Percentiles rank a stretch among this genome's conserved stretches.
Conservation (phyloP, 441 rosid genomes). For the California macrophylla region DNA sequence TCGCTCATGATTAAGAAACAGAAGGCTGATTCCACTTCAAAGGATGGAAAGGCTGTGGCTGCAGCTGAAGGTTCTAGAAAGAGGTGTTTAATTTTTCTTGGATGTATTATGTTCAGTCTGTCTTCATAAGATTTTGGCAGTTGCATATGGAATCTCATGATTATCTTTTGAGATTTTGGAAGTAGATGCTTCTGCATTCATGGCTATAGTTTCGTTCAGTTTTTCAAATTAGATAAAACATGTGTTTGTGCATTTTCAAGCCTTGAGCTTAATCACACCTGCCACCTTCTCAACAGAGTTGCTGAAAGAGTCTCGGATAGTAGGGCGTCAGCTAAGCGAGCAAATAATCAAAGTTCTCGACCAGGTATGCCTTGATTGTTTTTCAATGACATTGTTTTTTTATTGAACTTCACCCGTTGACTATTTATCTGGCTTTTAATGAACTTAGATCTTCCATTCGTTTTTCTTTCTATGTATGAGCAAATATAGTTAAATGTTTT, state of each 20-base stretch:
- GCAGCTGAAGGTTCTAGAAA: slow-evolving; percentile 60
- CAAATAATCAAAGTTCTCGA: slow-evolving; percentile 39
- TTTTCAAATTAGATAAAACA: background rate
- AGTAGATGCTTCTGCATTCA: background rate
- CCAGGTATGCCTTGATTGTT: slow-evolving; percentile 38
- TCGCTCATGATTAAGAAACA: slow-evolving; percentile 68
- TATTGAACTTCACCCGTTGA: background rate
- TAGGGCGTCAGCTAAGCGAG: slow-evolving; percentile 58
- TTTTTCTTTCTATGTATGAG: background rate
- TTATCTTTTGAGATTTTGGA: background rate
- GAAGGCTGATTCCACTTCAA: slow-evolving; percentile 51
- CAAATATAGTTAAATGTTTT: background rate
- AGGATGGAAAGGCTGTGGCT: slow-evolving; percentile 41
- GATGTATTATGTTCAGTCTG: slow-evolving; percentile 9
- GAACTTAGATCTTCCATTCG: background rate
- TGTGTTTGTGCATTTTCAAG: background rate
- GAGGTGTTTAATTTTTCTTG: slow-evolving; percentile 33
- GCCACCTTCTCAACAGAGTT: slow-evolving; percentile 32
- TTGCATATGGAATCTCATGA: background rate
- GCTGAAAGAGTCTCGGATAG: slow-evolving; percentile 54
- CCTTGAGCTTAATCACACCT: slow-evolving; percentile 12
- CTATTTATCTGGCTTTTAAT: background rate
- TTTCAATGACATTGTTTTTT: background rate
- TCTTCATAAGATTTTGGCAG: background rate
- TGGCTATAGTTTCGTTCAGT: background rate